Conservation (phyloP, 192 early-diverging fungal genomes). For the Martensiomyces pterosporus region DNA sequence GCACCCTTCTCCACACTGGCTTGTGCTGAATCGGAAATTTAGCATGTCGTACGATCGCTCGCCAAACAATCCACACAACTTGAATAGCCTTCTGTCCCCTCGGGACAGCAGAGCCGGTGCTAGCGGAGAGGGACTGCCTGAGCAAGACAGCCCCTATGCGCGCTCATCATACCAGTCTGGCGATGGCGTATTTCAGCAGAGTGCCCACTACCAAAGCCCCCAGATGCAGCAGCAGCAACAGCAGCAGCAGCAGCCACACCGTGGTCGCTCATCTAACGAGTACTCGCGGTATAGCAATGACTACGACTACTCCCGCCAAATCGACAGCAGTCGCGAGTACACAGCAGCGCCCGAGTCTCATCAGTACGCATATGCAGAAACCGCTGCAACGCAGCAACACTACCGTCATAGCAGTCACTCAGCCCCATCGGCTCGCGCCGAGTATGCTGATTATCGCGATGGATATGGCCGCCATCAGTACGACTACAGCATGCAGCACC, state of each 20-base stretch:
- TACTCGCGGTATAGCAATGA: conserved; percentile 25
- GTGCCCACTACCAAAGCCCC: neutral
- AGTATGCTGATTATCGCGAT: conserved; percentile 38
- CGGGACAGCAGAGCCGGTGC: conserved; percentile 16
- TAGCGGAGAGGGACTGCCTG: conserved; percentile 2
- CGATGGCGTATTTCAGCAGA: conserved; percentile 3
- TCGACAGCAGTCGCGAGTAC: conserved; percentile 8
- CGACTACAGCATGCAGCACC: conserved; percentile 19
- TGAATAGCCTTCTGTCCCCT: conserved; percentile 41
- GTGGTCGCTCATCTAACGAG: too few species aligned
- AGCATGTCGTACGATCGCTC: conserved; percentile 46
- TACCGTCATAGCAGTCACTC: neutral
- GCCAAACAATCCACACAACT: conserved; percentile 32
- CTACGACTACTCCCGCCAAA: conserved; percentile 9
- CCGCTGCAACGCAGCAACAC: conserved; percentile 3
- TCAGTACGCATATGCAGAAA: conserved; percentile 18
- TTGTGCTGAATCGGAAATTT: conserved; percentile 1
- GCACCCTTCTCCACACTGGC: neutral
- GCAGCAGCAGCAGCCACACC: conserved; percentile 1
- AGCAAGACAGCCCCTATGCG: conserved; percentile 17
- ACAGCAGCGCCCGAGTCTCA: conserved; percentile 7
- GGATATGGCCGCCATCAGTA: conserved; percentile 27
- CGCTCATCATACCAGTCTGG: conserved; percentile 12
- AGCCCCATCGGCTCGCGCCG: neutral
- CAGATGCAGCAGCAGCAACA: conserved; percentile 2